phyloP scores from a whole-genome alignment of 2,329 filamentous ascomycete genomes.

The Claviceps maximensis region DNA sequence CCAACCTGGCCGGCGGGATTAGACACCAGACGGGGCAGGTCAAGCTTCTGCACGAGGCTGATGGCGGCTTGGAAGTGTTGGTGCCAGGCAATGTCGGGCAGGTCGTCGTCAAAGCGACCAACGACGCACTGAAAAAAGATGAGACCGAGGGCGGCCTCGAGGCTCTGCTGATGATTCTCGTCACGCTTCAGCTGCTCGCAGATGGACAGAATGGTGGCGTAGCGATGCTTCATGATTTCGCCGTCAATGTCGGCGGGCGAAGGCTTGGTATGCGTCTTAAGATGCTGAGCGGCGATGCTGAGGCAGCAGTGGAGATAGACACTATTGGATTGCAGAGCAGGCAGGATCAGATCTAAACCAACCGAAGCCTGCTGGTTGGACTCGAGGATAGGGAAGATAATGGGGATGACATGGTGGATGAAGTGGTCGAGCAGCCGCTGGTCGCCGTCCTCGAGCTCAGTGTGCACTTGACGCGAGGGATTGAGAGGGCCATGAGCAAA shows the following conservation, averaged over 20 bases:
- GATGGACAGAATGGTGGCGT: constrained; percentile 72
- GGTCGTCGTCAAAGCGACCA: constrained; percentile 67
- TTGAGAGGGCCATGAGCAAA: constrained; percentile 57
- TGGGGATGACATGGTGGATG: constrained; percentile 71
- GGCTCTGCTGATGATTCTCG: constrained; percentile 71
- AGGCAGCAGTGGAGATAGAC: constrained; percentile 92
- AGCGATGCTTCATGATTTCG: constrained; percentile 87
- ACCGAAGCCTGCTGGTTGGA: constrained; percentile 76
- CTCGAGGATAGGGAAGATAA: constrained; percentile 86
- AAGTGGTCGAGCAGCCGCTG: constrained; percentile 83
- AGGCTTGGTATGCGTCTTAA: constrained; percentile 57
- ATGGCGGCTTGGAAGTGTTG: constrained; percentile 90
- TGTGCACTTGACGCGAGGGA: constrained; percentile 52
- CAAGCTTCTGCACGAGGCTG: constrained; percentile 72
- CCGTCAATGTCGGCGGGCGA: constrained; percentile 64
- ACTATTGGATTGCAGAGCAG: constrained; percentile 80
- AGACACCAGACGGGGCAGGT: constrained; percentile 57
- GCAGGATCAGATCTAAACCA: constrained; percentile 69
- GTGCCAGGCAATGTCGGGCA: constrained; percentile 91
- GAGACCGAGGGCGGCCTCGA: constrained; percentile 86
- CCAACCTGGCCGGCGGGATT: constrained; percentile 36
- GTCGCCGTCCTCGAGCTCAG: constrained; percentile 80
- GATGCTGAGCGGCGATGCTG: constrained; percentile 82
- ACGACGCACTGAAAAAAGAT: constrained; percentile 95
- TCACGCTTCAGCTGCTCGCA: constrained; percentile 72